Base-by-base conservation (phyloP, 371 early-diverging fungal genomes). In the Mucor velutinosus region DNA sequence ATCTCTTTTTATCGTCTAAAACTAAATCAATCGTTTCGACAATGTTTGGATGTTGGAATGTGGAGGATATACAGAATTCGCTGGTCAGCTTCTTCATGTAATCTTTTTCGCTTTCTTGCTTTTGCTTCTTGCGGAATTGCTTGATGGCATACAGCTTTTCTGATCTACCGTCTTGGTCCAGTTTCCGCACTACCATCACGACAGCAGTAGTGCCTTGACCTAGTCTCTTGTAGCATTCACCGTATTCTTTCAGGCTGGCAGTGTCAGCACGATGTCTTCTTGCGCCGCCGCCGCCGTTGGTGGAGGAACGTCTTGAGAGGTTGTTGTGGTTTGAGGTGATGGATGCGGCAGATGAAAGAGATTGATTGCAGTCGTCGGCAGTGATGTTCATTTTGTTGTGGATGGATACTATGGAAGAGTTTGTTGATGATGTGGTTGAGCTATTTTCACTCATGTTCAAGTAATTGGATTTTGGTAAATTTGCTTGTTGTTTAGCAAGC, bases 181-280 rank as follows among this genome's bases (percentile, higher is more conserved):
- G 69, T 72, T 94, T 91, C 67, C 93, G 94, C 12, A 92, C 89
- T 2, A 97, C 83, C 66, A 93, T 89, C 25, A 98, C 97, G 1
- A 96, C 90, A 0, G 96, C 97, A 15, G 94, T 92, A 1, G 97
- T 94, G 29, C 98, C 98, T 70, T 88, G 86, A 15, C 97, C 98
- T 25, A 98, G 84, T 51, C 90, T 86, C 64, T 75, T 75, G 53
- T 92, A 92, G 62, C 92, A 91, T 39, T 91, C 83, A 25, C 94
- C 93, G 70, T 94, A 94, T 78, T 92, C 93, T 73, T 91, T 84
- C 37, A 78, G 61, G 30, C 74, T 77, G 10, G 75, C 72, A 17
- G 80, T 79, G 29, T 72, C 67, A 32, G 72, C 64, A 30, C 68
- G 65, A 41, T 74, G 73, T 39, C 71, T 72, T 49, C 69, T 57